Conservation (phyloP, 768 basidiomycete genomes). For the Suillus occidentalis region DNA sequence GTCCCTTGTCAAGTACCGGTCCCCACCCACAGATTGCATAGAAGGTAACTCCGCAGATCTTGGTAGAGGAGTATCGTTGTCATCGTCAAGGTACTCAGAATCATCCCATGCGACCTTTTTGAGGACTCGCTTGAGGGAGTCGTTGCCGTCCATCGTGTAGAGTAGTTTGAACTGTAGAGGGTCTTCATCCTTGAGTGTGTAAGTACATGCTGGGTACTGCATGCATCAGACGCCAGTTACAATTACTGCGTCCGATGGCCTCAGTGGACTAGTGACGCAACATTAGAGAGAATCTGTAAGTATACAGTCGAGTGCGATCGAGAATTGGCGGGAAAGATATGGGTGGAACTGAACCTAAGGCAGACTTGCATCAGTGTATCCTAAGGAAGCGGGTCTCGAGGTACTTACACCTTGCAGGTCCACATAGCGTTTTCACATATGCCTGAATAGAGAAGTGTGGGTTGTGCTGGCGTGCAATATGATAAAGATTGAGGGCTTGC, state of each 20-base stretch:
- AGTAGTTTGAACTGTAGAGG: no score
- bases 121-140: no score
- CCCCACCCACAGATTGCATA: no score
- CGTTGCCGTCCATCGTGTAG: no score
- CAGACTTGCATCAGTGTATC: background rate
- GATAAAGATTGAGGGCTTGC: slow-evolving; percentile 11
- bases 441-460: slow-evolving; percentile 24
- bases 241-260: slow-evolving; percentile 9
- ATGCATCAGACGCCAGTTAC: no score
- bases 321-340: slow-evolving; percentile 21
- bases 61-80: no score
- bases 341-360: slow-evolving; percentile 9
- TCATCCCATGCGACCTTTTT: no score
- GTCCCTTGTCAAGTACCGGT: no score
- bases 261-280: slow-evolving; percentile 13
- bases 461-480: slow-evolving; percentile 6
- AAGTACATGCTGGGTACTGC: no score
- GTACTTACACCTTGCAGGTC: slow-evolving; percentile 17
- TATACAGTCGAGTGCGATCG: slow-evolving; percentile 27
- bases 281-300: slow-evolving; percentile 18
- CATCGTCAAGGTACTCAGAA: no score
- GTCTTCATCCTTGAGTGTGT: no score
- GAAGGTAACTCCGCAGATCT: no score
- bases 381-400: background rate
- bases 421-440: slow-evolving; percentile 19